Evolutionary conservation across 176 grass and related monocot species (phyloP), one percentile per base, ranked within the genome.

Genomic region (Tuctoria greenei): DNA sequence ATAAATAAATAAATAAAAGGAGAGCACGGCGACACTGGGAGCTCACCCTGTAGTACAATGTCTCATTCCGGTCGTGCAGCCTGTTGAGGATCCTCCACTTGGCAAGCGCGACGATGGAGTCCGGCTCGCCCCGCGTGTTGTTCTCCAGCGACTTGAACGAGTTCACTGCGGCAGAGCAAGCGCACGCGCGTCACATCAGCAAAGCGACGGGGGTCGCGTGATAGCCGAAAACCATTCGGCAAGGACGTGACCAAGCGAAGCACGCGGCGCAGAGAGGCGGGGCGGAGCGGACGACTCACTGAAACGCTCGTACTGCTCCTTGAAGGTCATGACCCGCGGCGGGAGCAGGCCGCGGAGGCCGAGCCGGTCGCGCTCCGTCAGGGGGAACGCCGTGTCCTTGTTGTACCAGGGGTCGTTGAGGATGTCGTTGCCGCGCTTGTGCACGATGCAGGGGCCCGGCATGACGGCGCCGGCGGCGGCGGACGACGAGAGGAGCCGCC

Each of bases 31-130:
- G 4, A 34, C 36, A 47, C 8, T n/a, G 63, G 37, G 47, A 66
- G 85, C 90, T 90, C 75, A 99, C 95, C 89, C 91, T 88, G 82
- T 92, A 99, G 86, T 99, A 99, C 61, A 99, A 28, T 7, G 95
- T 99, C 86, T 92, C 95, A 42, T 99, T 99, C 67, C 95, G 71
- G 73, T 99, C 95, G 86, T 99, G 95, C 72, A 99, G 67, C 77
- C 91, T 94, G 72, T 99, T 99, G 21, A 99, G 84, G 85, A 99
- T 99, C 86, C 95, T 88, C 95, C 95, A 99, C 50, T 98, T 98
- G 69, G 95, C 95, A 67, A 98, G 68, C 66, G 95, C 80, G 64
- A 95, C 69, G n/a, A 90, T 62, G 65, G 84, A 77, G 4, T 82
- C 82, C 2, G 77, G 82, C 84, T 92, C 91, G 2, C 89, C 89